Conservation (phyloP, 2,329 filamentous ascomycete genomes). For the Trichoderma aggressivum region DNA sequence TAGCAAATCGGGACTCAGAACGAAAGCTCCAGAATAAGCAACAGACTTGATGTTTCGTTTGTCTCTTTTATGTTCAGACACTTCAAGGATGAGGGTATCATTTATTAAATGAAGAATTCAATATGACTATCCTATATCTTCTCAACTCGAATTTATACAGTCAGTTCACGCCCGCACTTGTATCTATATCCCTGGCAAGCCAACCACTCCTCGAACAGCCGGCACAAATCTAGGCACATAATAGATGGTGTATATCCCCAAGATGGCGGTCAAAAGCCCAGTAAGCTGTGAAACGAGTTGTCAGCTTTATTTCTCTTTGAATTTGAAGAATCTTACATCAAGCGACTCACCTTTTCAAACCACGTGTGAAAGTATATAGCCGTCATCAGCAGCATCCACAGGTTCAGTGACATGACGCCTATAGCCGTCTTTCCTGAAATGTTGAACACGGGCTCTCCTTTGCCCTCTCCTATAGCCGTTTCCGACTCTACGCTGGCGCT, state of each 20-base stretch:
- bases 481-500: slow-evolving; percentile 50
- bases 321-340: neutral
- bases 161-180: neutral
- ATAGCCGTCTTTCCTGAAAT: slow-evolving; percentile 55
- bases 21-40: neutral
- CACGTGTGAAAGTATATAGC: slow-evolving; percentile 98
- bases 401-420: slow-evolving; percentile 65
- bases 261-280: slow-evolving; percentile 47
- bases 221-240: slow-evolving; percentile 51
- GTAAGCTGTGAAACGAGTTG: slow-evolving; percentile 44
- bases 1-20: neutral
- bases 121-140: neutral
- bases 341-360: slow-evolving; percentile 80
- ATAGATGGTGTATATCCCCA: slow-evolving; percentile 49
- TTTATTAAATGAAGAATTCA: neutral
- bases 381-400: slow-evolving; percentile 99
- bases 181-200: slow-evolving; percentile 49
- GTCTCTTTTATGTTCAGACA: neutral
- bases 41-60: neutral
- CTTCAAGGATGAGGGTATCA: neutral
- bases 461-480: slow-evolving; percentile 25
- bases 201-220: slow-evolving; percentile 42
- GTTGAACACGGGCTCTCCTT: slow-evolving; percentile 35
- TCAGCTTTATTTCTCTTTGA: slow-evolving; percentile 11
- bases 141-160: neutral